Evolutionary conservation across 768 basidiomycete species (phyloP), one percentile per base, ranked within the genome.

Genomic region (Lentinula edodes): DNA sequence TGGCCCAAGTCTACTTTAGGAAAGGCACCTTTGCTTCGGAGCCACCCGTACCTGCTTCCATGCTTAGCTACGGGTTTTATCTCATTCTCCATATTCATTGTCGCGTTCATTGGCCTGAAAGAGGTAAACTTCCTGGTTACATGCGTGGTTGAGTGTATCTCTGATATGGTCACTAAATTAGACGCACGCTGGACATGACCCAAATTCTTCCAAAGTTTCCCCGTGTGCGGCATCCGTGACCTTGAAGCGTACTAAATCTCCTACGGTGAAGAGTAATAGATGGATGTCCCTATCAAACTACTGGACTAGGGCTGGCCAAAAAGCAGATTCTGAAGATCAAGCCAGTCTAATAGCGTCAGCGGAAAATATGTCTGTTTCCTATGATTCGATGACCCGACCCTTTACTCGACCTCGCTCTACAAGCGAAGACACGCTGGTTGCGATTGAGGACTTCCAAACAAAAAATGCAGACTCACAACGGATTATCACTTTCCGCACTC

Each of bases 1-100:
- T 68, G 46, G 55, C 66, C 67, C 5, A 59, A 63, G n/a, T 41
- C 46, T 10, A 7, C 62, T 4, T 16, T 64, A 4, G 67, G 65
- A 34, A 63, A 54, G 35, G 52, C 63, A 32, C 12, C 2, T 4
- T 13, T 66, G 38, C 36, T 69, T 15, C 52, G 55, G 18, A 50
- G 66, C 10, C 64, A 62, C 36, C 68, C 68, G 1, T 69, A 69
- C 58, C 35, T 67, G 8, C 66, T 69, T 13, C 68, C 67, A 1
- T 69, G 68, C 39, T 52, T 58, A 2, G 53, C 53, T 1, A 58
- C 65, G 10, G 65, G 61, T 1, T 41, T 52, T 1, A 34, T 66
- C 1, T 62, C 66, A 0, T 60, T 69, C n/a, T 10, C 51, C 16
- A 55, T 60, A 2, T 69, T 69, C 28, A 20, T 64, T 0, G 16